Evolutionary conservation across 352 stramenopile species (phyloP).

Genomic region (Globisporangium acanthophoron): DNA sequence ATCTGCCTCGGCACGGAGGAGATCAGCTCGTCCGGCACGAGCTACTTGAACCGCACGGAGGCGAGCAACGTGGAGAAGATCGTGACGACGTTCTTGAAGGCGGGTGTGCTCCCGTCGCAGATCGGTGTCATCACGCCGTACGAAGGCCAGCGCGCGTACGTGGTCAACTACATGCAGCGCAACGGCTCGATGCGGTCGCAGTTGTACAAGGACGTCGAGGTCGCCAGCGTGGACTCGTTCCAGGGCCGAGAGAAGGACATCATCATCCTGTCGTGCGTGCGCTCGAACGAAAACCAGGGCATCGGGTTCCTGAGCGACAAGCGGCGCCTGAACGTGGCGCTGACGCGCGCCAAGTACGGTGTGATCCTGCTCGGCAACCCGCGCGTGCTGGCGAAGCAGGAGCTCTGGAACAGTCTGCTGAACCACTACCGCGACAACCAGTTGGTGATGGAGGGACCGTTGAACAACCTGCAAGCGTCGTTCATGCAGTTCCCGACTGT

Average conservation of each 20-base stretch:
- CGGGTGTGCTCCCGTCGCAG: slow-evolving; percentile 86
- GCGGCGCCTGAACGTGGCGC: slow-evolving; percentile 97
- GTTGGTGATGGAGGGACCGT: slow-evolving; percentile 93
- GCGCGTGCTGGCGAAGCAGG: slow-evolving; percentile 95
- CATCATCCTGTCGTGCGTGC: slow-evolving; percentile 97
- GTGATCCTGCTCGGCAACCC: slow-evolving; percentile 98
- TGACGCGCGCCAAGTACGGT: slow-evolving; percentile 98
- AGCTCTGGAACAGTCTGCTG: slow-evolving; percentile 95
- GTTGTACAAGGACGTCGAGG: slow-evolving; percentile 98
- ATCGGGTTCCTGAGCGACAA: slow-evolving; percentile 99
- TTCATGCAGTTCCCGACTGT: slow-evolving; percentile 95
- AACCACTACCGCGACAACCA: slow-evolving; percentile 97
- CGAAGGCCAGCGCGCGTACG: slow-evolving; percentile 97
- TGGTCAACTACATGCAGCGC: slow-evolving; percentile 97
- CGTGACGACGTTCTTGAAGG: slow-evolving; percentile 95
- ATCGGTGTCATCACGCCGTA: slow-evolving; percentile 98
- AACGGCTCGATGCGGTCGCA: slow-evolving; percentile 92
- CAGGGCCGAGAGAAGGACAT: slow-evolving; percentile 99
- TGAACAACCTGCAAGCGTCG: slow-evolving; percentile 95
- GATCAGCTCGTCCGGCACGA: slow-evolving; percentile 96
- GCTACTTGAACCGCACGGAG: slow-evolving; percentile 98
- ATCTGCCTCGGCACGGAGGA: slow-evolving; percentile 95
- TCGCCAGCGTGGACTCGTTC: slow-evolving; percentile 99
- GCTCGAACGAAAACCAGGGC: slow-evolving; percentile 98
- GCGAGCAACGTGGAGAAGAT: slow-evolving; percentile 98